Conservation (phyloP, 164 flowering plant genomes). For the Kalanchoe fedtschenkoi region DNA sequence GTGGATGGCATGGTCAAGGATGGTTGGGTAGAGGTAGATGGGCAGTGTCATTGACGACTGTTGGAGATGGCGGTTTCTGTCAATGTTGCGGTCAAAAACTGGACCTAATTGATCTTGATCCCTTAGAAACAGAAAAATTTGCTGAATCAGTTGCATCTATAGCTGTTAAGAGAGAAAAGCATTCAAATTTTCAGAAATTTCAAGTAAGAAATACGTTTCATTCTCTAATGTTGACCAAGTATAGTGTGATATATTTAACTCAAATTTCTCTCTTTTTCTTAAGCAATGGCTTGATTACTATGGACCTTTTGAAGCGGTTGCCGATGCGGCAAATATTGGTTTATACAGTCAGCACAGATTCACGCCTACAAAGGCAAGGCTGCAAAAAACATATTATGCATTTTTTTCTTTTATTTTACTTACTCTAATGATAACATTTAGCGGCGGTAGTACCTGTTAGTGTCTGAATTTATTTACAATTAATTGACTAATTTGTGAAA, state of each 20-base stretch:
- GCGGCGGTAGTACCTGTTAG: neutral
- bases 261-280: constrained; percentile 12
- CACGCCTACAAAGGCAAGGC: constrained; percentile 45
- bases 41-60: constrained; percentile 28
- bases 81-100: constrained; percentile 60
- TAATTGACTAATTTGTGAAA: neutral
- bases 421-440: neutral
- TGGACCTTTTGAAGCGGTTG: constrained; percentile 87
- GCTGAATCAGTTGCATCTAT: constrained; percentile 72
- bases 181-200: constrained; percentile 67
- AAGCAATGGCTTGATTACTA: constrained; percentile 88
- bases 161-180: constrained; percentile 51
- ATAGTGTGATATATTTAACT: constrained; percentile 3
- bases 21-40: constrained; percentile 85
- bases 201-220: constrained; percentile 40
- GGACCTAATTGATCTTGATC: constrained; percentile 70
- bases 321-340: constrained; percentile 89
- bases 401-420: neutral
- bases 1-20: constrained; percentile 95
- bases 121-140: constrained; percentile 65
- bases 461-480: constrained; percentile 1
- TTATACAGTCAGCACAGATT: constrained; percentile 52
- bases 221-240: constrained; percentile 8
- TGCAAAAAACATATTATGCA: neutral
- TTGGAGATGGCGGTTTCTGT: constrained; percentile 64